Conservation (phyloP, 192 early-diverging fungal genomes). For the Umbelopsis sp. region DNA sequence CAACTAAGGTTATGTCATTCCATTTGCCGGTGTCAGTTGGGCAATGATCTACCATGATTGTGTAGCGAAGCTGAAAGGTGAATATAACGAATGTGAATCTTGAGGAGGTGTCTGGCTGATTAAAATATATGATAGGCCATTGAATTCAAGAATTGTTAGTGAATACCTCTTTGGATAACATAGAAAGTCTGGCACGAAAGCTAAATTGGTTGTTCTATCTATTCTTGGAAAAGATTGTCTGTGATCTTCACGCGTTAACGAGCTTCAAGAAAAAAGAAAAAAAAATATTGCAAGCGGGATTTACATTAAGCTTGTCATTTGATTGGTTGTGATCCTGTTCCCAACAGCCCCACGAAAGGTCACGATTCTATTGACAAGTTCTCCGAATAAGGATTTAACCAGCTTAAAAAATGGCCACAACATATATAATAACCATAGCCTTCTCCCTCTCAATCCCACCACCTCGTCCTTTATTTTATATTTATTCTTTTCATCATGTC, state of each 20-base stretch:
- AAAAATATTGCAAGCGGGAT: constrained; percentile 4
- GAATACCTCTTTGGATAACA: neutral
- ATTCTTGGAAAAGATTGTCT: neutral
- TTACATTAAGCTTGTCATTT: neutral
- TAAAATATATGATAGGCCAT: no score
- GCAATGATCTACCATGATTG: no score
- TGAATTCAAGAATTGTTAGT: no score
- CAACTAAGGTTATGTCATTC: no score
- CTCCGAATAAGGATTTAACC: constrained; percentile 17
- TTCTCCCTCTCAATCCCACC: neutral
- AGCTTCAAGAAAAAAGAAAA: neutral
- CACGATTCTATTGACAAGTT: constrained; percentile 5
- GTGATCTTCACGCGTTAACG: constrained; percentile 8
- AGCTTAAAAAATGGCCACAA: constrained; percentile 7
- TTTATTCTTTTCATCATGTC: neutral
- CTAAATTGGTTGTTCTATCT: neutral
- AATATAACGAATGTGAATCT: no score
- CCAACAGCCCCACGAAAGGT: constrained; percentile 18
- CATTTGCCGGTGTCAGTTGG: no score
- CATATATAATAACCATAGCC: neutral
- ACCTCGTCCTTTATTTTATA: no score
- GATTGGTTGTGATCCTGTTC: constrained; percentile 21
- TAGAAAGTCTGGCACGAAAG: neutral
- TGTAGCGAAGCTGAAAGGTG: no score
- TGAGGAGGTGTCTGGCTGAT: no score